phyloP scores from a whole-genome alignment of 805 yeast genomes.

The Scheffersomyces ergatensis region DNA sequence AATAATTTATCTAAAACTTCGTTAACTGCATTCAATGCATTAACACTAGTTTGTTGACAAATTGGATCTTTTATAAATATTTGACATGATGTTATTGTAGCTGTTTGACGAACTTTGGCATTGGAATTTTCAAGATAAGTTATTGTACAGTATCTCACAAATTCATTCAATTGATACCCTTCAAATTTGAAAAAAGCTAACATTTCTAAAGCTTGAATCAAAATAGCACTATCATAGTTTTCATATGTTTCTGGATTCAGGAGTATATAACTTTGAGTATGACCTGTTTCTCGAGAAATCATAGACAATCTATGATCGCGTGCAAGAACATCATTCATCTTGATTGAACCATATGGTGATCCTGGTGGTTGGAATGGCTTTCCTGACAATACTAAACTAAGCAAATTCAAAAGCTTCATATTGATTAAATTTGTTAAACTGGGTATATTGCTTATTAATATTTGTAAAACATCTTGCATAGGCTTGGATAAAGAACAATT shows the following conservation, averaged over 20 bases:
- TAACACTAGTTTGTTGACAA: conserved; percentile 76
- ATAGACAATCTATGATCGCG: conserved; percentile 73
- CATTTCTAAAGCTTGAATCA: conserved; percentile 78
- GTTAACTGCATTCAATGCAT: conserved; percentile 78
- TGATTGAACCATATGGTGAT: conserved; percentile 64
- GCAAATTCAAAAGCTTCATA: conserved; percentile 63
- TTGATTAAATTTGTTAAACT: conserved; percentile 74
- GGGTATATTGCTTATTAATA: conserved; percentile 71
- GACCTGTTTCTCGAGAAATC: conserved; percentile 66
- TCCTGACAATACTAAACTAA: conserved; percentile 79
- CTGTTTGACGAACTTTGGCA: conserved; percentile 75
- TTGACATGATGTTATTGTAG: conserved; percentile 79
- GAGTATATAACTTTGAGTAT: conserved; percentile 32
- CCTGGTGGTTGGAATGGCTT: conserved; percentile 82
- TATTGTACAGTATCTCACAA: conserved; percentile 82
- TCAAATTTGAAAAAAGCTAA: conserved; percentile 72
- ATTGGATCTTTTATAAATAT: conserved; percentile 78
- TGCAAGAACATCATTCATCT: conserved; percentile 65
- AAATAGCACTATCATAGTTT: conserved; percentile 41
- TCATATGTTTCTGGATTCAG: conserved; percentile 30
- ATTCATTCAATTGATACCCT: conserved; percentile 77
- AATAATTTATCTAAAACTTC: conserved; percentile 80
- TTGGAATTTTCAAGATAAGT: conserved; percentile 78
- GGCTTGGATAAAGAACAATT: conserved; percentile 82
- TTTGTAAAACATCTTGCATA: conserved; percentile 71